A percentile compares a stretch with the other conserved stretches of the same genome.
phyloP scores from a whole-genome alignment of 106 monocot species.

The Amphibolis antarctica region DNA sequence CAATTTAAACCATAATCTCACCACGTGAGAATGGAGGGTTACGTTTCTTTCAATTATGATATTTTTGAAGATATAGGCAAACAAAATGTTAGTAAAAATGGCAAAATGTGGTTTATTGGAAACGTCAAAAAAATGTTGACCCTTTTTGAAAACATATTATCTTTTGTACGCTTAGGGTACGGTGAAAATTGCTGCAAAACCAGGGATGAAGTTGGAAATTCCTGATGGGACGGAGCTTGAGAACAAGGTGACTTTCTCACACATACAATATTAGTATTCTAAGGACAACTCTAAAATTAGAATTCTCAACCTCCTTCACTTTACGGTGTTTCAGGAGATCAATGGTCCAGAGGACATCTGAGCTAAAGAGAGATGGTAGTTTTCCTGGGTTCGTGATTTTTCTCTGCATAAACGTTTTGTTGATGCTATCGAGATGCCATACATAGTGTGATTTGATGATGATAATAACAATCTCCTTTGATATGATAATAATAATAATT shows the following conservation, averaged over 20 bases:
- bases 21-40: too few species aligned
- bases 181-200: conserved; percentile 12
- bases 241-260: conserved; percentile 10
- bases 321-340: conserved; percentile 3
- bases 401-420: not conserved
- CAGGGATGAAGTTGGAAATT: conserved; percentile 16
- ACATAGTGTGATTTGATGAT: too few species aligned
- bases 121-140: too few species aligned
- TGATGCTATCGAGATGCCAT: not conserved
- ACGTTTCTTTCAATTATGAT: too few species aligned
- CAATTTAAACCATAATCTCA: too few species aligned
- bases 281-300: not conserved
- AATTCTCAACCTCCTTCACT: not conserved
- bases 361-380: not conserved
- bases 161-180: conserved; percentile 3
- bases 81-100: too few species aligned
- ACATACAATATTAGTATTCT: not conserved
- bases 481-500: too few species aligned
- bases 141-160: too few species aligned
- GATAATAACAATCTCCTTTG: too few species aligned
- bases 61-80: too few species aligned
- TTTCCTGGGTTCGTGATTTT: not conserved
- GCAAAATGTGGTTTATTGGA: too few species aligned
- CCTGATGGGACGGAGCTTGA: conserved; percentile 12
- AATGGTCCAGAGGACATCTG: conserved; percentile 11